Base-by-base conservation (phyloP, 2,329 filamentous ascomycete species). In the Nectriaceae sp. region DNA sequence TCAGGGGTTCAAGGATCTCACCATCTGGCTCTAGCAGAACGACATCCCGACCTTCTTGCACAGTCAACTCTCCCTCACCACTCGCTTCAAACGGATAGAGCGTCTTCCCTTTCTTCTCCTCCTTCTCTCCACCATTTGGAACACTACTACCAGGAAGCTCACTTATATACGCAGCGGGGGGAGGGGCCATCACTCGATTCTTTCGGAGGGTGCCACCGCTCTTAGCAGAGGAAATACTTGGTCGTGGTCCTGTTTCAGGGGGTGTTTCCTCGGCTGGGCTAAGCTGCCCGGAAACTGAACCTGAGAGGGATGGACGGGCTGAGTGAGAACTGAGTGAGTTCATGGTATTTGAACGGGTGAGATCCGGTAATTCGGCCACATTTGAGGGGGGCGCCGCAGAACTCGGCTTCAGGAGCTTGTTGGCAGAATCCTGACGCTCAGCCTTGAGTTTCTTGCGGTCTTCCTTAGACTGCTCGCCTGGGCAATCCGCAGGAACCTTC, bases 401-500 rank as follows among this genome's bases (percentile, higher is more conserved):
- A 18, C 70, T 69, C 1, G 81, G 75, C 35, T 74, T 75, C 5
- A 82, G 67, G 20, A 81, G 66, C 24, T 83, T 73, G 62, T 87
- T 89, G 11, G 92, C 88, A 4, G 85, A 79, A 50, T 89, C 87
- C 71, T 97, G 93, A 52, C 92, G 83, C 66, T 92, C 87, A 36
- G 81, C 80, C 71, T 97, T 97, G 59, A 96, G 78, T 63, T 92
- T 95, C 77, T 97, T 99, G 74, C 87, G 92, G 62, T 96, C 92
- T 54, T 97, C 94, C 70, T 97, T 99, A 54, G 79, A 87, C 65
- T 94, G 84, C 65, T 97, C 94, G 42, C 94, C 94, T 0, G 94
- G 94, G 65, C 94, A 99, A 65, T 96, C 90, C 6, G 94, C 89
- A 1, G 94, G 91, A 0, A 97, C 94, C 71, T 97, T 99, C 87